These are phyloP conservation scores for Colletotrichum graminicola DNA, from an alignment of 2,329 filamentous ascomycete genomes.

Conservation along the genomic window DNA sequence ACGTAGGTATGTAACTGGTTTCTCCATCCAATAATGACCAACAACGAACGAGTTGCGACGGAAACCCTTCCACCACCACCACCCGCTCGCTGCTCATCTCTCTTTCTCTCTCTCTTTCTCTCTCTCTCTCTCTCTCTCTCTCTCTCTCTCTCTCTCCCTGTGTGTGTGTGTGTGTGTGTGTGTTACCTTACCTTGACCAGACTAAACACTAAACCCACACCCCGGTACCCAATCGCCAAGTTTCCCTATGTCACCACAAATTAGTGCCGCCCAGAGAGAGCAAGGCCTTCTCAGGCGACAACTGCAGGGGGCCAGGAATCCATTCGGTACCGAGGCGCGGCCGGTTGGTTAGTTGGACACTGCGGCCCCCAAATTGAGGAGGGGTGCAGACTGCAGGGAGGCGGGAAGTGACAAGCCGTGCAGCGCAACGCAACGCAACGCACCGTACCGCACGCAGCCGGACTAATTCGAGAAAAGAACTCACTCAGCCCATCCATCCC, in stretches of 20 bases:
- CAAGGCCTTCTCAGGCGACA: slow-evolving; percentile 20
- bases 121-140: no score
- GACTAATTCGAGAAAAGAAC: not conserved
- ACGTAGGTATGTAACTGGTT: no score
- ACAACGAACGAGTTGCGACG: not conserved
- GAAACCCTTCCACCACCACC: not conserved
- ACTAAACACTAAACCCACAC: not conserved
- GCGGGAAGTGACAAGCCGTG: slow-evolving; percentile 19
- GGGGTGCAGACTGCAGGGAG: slow-evolving; percentile 22
- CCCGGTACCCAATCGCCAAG: slow-evolving; percentile 8
- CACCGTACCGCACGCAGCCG: no score
- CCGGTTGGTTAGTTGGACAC: slow-evolving; percentile 3
- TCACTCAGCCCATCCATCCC: not conserved
- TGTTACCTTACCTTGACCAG: no score
- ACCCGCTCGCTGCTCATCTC: not conserved
- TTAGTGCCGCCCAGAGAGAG: slow-evolving; percentile 12
- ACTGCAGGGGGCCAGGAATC: slow-evolving; percentile 5
- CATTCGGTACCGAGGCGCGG: slow-evolving; percentile 4
- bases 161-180: no score
- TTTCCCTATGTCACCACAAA: slow-evolving; percentile 1
- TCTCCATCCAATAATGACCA: not conserved
- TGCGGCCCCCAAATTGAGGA: slow-evolving; percentile 27
- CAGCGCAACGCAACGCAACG: no score
- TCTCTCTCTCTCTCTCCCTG: no score
- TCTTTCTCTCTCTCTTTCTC: no score